A percentile compares a stretch with the other conserved stretches of the same genome.
Evolutionary conservation across 2,329 filamentous ascomycete species (phyloP).

Genomic region (Chalara sp.): DNA sequence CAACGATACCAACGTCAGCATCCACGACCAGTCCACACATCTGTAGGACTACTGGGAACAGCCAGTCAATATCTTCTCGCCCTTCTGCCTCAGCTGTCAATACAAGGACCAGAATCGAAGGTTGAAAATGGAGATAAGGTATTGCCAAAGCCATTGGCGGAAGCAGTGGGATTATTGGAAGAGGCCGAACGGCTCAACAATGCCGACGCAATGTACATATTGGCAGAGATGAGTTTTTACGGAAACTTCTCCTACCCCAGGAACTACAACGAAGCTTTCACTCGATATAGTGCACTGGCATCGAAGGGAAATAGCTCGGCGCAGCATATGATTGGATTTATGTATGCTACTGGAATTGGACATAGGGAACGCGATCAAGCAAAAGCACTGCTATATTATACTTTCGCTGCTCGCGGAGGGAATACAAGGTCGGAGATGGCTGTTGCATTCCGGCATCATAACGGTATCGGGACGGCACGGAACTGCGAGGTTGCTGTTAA

Average conservation of each 20-base stretch:
- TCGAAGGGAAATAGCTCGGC: conserved; percentile 80
- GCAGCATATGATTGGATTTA: conserved; percentile 91
- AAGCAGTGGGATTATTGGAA: conserved; percentile 52
- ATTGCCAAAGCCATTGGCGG: conserved; percentile 43
- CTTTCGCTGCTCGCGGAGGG: conserved; percentile 79
- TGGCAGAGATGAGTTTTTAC: conserved; percentile 95
- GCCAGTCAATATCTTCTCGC: conserved; percentile 55
- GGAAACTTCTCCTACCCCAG: conserved; percentile 86
- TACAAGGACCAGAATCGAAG: conserved; percentile 47
- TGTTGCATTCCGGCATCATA: conserved; percentile 76
- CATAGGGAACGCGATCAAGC: conserved; percentile 82
- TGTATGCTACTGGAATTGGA: conserved; percentile 90
- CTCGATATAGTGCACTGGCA: conserved; percentile 74
- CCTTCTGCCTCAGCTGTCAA: conserved; percentile 56
- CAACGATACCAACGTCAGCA: conserved; percentile 23
- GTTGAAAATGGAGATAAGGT: conserved; percentile 25
- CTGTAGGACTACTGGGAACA: conserved; percentile 50
- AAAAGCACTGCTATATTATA: conserved; percentile 88
- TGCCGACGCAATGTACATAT: conserved; percentile 78
- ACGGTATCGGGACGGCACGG: conserved; percentile 76
- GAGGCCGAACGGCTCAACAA: conserved; percentile 48
- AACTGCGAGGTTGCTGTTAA: conserved; percentile 79
- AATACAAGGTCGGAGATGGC: conserved; percentile 90
- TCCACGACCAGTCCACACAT: conserved; percentile 34
- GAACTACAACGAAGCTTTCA: conserved; percentile 73